These are phyloP conservation scores for Isabelozyma pseudorhagii DNA, from an alignment of 805 yeast species.

Conservation along the genomic window DNA sequence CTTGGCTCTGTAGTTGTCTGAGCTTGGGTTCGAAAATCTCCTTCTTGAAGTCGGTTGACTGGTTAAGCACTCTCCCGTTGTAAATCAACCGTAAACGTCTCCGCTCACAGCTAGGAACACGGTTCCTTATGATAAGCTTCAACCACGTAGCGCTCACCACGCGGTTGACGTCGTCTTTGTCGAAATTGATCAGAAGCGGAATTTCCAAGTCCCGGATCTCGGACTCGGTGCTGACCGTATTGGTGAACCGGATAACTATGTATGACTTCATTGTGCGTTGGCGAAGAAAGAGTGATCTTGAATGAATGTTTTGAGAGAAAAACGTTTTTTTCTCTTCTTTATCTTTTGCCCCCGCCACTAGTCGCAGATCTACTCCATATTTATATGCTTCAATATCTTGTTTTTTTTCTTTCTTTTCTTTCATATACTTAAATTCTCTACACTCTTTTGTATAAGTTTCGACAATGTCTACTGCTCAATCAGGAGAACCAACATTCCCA, in stretches of 20 bases:
- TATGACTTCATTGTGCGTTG: constrained; percentile 16
- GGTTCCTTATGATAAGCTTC: constrained; percentile 25
- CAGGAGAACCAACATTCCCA: constrained; percentile 4
- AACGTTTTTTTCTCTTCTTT: too few species aligned
- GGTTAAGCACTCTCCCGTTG: constrained; percentile 64
- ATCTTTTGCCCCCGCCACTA: too few species aligned
- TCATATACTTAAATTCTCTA: not conserved
- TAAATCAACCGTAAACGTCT: constrained; percentile 63
- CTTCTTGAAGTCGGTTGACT: constrained; percentile 49
- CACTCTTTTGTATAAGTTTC: too few species aligned
- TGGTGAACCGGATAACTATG: constrained; percentile 30
- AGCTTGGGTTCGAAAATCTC: constrained; percentile 41
- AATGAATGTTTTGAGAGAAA: too few species aligned
- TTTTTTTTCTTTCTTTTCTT: not conserved
- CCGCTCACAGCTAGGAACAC: constrained; percentile 22
- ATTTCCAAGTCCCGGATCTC: constrained; percentile 24
- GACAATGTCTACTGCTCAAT: not conserved
- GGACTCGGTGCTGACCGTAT: constrained; percentile 13
- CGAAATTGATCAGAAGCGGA: constrained; percentile 24
- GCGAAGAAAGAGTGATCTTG: not conserved
- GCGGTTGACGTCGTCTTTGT: constrained; percentile 27
- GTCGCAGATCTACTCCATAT: too few species aligned
- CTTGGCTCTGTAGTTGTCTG: constrained; percentile 8
- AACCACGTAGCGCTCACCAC: constrained; percentile 29
- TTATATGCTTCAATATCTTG: too few species aligned